These are phyloP conservation scores for Grammothele lineata DNA, from an alignment of 768 basidiomycete species.

Conservation along the genomic window DNA sequence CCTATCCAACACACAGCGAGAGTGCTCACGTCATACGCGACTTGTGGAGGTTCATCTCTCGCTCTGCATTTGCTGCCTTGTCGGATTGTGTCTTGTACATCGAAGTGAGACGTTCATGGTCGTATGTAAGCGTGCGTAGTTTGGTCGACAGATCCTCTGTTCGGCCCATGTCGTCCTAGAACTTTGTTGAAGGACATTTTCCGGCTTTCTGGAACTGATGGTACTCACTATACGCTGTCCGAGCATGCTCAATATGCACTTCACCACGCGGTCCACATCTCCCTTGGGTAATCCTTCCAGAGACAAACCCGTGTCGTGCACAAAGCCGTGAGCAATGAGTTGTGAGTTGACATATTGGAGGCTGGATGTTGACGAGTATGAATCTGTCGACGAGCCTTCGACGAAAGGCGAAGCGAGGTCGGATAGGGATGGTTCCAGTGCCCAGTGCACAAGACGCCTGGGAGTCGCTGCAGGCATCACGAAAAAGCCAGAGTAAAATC, in stretches of 20 bases:
- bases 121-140: slow-evolving; percentile 72
- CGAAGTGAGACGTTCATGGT: slow-evolving; percentile 67
- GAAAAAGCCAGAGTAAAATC: not conserved
- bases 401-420: slow-evolving; percentile 22
- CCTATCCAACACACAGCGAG: too few species aligned
- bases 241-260: slow-evolving; percentile 74
- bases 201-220: too few species aligned
- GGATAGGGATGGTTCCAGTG: slow-evolving; percentile 40
- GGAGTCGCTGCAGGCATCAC: slow-evolving; percentile 28
- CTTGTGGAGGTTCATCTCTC: slow-evolving; percentile 72
- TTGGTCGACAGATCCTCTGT: slow-evolving; percentile 75
- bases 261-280: slow-evolving; percentile 55
- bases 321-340: slow-evolving; percentile 78
- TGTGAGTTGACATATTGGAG: slow-evolving; percentile 80
- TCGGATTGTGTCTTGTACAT: slow-evolving; percentile 61
- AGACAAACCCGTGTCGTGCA: slow-evolving; percentile 55
- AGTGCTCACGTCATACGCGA: slow-evolving; percentile 69
- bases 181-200: not conserved
- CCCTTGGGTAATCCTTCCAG: slow-evolving; percentile 59
- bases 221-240: slow-evolving; percentile 69
- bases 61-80: slow-evolving; percentile 65
- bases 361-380: slow-evolving; percentile 50
- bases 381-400: slow-evolving; percentile 38
- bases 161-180: slow-evolving; percentile 72
- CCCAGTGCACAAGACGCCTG: slow-evolving; percentile 51